Conservation (phyloP, 129 eudicot species). For the Chrysanthemum seticuspe region DNA sequence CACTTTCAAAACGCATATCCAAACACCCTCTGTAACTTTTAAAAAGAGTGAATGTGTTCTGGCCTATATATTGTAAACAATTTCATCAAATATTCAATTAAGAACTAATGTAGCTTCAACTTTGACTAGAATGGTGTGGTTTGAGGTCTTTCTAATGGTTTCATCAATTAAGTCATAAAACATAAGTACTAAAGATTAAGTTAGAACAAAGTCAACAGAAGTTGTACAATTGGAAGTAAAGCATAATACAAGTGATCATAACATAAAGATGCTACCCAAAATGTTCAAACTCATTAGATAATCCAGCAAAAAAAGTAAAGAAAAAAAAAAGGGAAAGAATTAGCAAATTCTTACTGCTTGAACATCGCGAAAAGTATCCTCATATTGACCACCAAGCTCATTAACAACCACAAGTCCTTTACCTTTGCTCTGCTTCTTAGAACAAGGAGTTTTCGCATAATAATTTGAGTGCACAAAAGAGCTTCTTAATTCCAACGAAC, state of each 20-base stretch:
- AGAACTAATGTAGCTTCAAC: constrained; percentile 15
- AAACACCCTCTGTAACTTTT: not conserved
- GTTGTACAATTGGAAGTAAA: not conserved
- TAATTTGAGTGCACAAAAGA: constrained; percentile 51
- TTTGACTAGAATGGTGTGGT: not conserved
- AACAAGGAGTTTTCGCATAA: constrained; percentile 38
- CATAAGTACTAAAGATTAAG: constrained; percentile 8
- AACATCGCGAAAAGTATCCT: constrained; percentile 83
- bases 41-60: too few relatives aligned
- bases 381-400: constrained; percentile 91
- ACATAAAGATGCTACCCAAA: constrained; percentile 14
- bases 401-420: constrained; percentile 61
- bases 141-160: not conserved
- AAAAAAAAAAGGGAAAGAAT: not conserved
- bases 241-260: not conserved
- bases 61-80: not conserved
- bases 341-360: constrained; percentile 56
- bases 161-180: constrained; percentile 5
- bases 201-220: constrained; percentile 1
- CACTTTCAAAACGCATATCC: not conserved
- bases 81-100: not conserved
- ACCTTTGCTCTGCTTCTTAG: constrained; percentile 44
- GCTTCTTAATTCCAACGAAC: constrained; percentile 54
- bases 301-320: not conserved
- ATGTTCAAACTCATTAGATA: not conserved